These are phyloP conservation scores for Rhizopus stolonifer DNA, from an alignment of 371 early-diverging fungal species.

Conservation along the genomic window DNA sequence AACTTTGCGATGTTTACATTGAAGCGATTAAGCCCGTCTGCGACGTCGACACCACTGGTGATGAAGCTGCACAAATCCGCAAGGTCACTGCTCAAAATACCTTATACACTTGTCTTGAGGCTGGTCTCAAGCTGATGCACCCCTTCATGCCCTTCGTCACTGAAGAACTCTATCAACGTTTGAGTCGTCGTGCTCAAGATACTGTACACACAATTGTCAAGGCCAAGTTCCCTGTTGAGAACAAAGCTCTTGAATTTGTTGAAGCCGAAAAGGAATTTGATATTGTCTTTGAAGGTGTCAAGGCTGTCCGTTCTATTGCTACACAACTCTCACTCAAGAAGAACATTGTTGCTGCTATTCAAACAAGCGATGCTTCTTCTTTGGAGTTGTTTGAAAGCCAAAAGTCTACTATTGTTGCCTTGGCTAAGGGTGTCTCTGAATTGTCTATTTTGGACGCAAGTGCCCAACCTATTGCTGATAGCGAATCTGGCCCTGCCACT, in stretches of 20 bases:
- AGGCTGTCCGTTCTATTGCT: slow-evolving; percentile 73
- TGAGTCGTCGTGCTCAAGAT: slow-evolving; percentile 73
- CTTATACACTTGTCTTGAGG: slow-evolving; percentile 92
- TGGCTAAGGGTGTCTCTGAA: slow-evolving; percentile 75
- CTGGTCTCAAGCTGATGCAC: slow-evolving; percentile 92
- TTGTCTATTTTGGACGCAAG: slow-evolving; percentile 47
- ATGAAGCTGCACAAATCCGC: slow-evolving; percentile 47
- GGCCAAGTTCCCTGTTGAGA: slow-evolving; percentile 65
- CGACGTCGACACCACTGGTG: slow-evolving; percentile 56
- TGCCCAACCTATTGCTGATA: slow-evolving; percentile 69
- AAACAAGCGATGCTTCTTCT: slow-evolving; percentile 25
- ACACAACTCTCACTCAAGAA: slow-evolving; percentile 37
- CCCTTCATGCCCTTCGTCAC: slow-evolving; percentile 99
- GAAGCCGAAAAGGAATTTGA: slow-evolving; percentile 80
- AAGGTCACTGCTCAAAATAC: slow-evolving; percentile 76
- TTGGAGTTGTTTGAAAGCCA: slow-evolving; percentile 42
- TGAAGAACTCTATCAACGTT: slow-evolving; percentile 97
- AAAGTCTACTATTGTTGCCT: slow-evolving; percentile 56
- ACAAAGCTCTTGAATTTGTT: slow-evolving; percentile 49
- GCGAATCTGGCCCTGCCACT: slow-evolving; percentile 48
- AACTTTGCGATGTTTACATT: slow-evolving; percentile 98
- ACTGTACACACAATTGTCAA: slow-evolving; percentile 60
- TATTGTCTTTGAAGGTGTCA: slow-evolving; percentile 70
- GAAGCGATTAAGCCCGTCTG: slow-evolving; percentile 90
- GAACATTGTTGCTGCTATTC: slow-evolving; percentile 33